Conservation (phyloP, 2,329 filamentous ascomycete species). For the Arthroderma sp. region DNA sequence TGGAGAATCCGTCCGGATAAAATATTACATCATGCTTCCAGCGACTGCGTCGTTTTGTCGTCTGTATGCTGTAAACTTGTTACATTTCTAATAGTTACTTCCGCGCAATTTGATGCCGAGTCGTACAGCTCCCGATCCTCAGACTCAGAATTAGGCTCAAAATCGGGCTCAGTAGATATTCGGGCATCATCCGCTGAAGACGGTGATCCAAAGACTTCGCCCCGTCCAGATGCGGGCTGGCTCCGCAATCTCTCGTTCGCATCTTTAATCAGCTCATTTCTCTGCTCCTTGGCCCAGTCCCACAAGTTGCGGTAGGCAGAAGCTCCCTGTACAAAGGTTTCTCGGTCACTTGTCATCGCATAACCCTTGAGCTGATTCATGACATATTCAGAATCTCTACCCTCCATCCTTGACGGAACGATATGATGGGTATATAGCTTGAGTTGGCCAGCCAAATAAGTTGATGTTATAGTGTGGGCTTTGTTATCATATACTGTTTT, state of each 20-base stretch:
- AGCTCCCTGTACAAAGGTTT: conserved; percentile 24
- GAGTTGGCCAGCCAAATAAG: conserved; percentile 4
- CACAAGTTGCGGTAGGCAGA: conserved; percentile 29
- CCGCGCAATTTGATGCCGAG: no score
- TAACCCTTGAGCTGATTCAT: conserved; percentile 5
- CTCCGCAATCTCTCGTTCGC: conserved; percentile 14
- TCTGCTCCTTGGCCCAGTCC: conserved; percentile 25
- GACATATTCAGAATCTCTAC: conserved; percentile 1
- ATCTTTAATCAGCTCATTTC: conserved; percentile 23
- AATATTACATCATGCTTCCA: no score
- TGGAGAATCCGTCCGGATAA: no score
- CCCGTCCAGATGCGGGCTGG: no score
- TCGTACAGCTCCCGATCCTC: no score
- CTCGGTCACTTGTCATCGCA: conserved; percentile 4
- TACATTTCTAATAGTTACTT: no score
- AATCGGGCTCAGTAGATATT: no score
- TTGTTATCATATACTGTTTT: conserved; percentile 26
- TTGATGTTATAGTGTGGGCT: conserved; percentile 25
- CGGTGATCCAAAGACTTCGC: no score
- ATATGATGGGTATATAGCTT: conserved; percentile 5
- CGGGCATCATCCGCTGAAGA: no score
- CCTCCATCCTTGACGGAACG: background rate
- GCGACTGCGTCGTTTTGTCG: no score
- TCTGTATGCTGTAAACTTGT: no score
- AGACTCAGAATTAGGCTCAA: no score